phyloP scores from a whole-genome alignment of 2,329 filamentous ascomycete species.

The Ascomycota sp. region DNA sequence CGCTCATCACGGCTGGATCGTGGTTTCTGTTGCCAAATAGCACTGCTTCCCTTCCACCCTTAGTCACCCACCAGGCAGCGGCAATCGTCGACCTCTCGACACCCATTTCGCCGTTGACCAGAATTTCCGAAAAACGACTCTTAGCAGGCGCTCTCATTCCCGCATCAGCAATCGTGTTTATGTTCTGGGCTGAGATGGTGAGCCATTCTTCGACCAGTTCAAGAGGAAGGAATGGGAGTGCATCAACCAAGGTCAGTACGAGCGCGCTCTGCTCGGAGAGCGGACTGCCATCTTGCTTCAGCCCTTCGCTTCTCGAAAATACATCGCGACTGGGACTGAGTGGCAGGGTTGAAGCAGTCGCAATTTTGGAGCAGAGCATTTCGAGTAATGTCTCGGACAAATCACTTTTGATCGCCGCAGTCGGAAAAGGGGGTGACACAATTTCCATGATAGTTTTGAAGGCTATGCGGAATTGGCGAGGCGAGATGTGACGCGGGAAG shows the following conservation, averaged over 20 bases:
- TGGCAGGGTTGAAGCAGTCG: slow-evolving; percentile 23
- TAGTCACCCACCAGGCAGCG: slow-evolving; percentile 64
- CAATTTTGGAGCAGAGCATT: slow-evolving; percentile 40
- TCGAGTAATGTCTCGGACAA: slow-evolving; percentile 66
- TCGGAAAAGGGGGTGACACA: slow-evolving; percentile 54
- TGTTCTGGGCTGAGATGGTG: slow-evolving; percentile 41
- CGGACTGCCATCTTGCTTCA: slow-evolving; percentile 9
- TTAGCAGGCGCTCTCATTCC: slow-evolving; percentile 41
- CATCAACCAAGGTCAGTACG: slow-evolving; percentile 55
- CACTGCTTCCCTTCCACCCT: slow-evolving; percentile 29
- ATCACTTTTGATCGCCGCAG: slow-evolving; percentile 49
- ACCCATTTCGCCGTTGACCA: slow-evolving; percentile 70
- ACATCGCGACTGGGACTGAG: slow-evolving; percentile 18
- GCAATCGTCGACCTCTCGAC: slow-evolving; percentile 59
- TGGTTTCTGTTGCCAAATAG: slow-evolving; percentile 9
- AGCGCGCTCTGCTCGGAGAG: slow-evolving; percentile 63
- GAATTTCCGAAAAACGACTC: slow-evolving; percentile 54
- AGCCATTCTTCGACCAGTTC: slow-evolving; percentile 61
- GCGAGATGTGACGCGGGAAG: slow-evolving; percentile 57
- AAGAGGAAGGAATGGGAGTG: slow-evolving; percentile 50
- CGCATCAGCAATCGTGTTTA: slow-evolving; percentile 40
- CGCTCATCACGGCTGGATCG: slow-evolving; percentile 27
- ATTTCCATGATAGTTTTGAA: slow-evolving; percentile 71
- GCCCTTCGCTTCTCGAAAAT: slow-evolving; percentile 10
- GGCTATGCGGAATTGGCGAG: slow-evolving; percentile 70